A percentile compares a stretch with the other conserved stretches of the same genome.
Conservation (phyloP, 2,329 filamentous ascomycete genomes). For the Penicillium sp. region DNA sequence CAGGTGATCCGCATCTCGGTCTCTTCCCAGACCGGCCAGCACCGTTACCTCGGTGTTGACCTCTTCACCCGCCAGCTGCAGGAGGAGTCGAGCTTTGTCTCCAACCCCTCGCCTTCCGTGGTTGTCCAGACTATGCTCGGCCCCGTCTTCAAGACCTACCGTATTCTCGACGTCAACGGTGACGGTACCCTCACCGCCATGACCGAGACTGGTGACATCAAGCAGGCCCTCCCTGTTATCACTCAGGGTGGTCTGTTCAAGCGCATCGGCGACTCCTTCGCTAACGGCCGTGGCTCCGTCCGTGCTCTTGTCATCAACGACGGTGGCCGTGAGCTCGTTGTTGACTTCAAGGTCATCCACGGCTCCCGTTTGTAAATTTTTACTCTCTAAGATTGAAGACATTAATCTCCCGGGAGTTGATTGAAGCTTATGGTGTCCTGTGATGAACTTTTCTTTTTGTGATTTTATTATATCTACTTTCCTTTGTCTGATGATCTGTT, state of each 20-base stretch:
- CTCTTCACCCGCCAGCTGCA: constrained; percentile 99
- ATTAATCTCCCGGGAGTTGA: constrained; percentile 1
- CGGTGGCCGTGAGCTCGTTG: constrained; percentile 86
- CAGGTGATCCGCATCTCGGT: constrained; percentile 99
- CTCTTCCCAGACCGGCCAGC: constrained; percentile 95
- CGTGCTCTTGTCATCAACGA: constrained; percentile 96
- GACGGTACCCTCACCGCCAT: constrained; percentile 83
- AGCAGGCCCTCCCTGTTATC: constrained; percentile 89
- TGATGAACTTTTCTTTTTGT: constrained; percentile 15
- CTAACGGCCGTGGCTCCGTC: constrained; percentile 88
- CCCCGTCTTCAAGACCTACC: constrained; percentile 99
- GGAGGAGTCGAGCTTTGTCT: constrained; percentile 97
- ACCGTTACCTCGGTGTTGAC: constrained; percentile 99
- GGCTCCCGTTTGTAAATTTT: constrained; percentile 60
- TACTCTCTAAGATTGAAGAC: constrained; percentile 3
- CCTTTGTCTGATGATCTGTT: constrained; percentile 27
- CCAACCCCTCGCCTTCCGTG: constrained; percentile 93
- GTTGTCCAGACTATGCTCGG: constrained; percentile 99
- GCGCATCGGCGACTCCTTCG: constrained; percentile 80
- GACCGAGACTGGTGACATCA: constrained; percentile 98
- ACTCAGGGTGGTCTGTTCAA: constrained; percentile 88
- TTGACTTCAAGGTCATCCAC: constrained; percentile 99
- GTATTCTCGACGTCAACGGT: constrained; percentile 93
- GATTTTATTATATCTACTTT: constrained; percentile 21
- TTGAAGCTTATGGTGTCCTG: constrained; percentile 8